Evolutionary conservation across 352 stramenopile species (phyloP).

Genomic region (Globisporangium camurandrum): DNA sequence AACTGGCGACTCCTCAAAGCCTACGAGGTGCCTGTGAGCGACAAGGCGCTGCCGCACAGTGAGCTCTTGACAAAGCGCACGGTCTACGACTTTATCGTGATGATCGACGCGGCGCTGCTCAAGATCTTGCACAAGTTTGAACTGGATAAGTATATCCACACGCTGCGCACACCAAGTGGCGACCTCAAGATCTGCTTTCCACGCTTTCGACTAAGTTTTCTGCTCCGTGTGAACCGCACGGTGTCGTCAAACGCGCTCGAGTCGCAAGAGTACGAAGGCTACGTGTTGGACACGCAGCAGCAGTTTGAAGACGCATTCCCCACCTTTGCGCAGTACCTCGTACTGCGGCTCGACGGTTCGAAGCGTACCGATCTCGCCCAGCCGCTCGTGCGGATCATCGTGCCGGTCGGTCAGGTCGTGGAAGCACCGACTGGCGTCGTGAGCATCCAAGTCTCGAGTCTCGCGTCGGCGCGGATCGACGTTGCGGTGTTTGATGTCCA

Average conservation of each 20-base stretch:
- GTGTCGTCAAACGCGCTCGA: conserved; percentile 8
- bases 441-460: conserved; percentile 11
- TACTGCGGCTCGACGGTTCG: conserved; percentile 14
- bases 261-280: conserved; percentile 34
- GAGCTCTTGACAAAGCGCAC: conserved; percentile 8
- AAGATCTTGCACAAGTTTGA: conserved; percentile 39
- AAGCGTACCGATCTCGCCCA: conserved; percentile 14
- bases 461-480: conserved; percentile 12
- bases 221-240: no score
- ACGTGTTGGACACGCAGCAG: conserved; percentile 23
- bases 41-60: conserved; percentile 13
- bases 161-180: conserved; percentile 7
- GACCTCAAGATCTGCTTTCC: conserved; percentile 33
- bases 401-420: conserved; percentile 25
- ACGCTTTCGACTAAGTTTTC: conserved; percentile 33
- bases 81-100: conserved; percentile 22
- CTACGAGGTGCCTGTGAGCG: conserved; percentile 24
- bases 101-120: conserved; percentile 7
- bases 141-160: conserved; percentile 21
- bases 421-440: conserved; percentile 9
- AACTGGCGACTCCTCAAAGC: no score
- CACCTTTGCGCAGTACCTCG: conserved; percentile 30
- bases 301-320: conserved; percentile 32
- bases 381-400: conserved; percentile 18
- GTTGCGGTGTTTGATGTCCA: conserved; percentile 25